phyloP scores from a whole-genome alignment of 2,329 filamentous ascomycete species.

The Aureobasidium sp. region DNA sequence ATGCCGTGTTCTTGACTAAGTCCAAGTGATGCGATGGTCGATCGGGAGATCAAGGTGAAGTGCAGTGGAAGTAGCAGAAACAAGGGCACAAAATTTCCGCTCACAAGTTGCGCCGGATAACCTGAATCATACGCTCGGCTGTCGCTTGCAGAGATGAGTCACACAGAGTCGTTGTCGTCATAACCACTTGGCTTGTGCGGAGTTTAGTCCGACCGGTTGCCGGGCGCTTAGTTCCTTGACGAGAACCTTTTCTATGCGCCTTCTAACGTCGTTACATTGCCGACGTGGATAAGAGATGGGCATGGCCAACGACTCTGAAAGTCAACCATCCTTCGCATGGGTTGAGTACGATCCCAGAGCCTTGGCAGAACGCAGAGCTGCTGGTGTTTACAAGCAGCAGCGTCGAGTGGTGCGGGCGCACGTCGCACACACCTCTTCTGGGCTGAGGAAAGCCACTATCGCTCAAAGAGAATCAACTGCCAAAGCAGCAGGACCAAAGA shows the following conservation, averaged over 20 bases:
- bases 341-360: neutral
- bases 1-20: no score
- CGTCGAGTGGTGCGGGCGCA: slow-evolving; percentile 1
- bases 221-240: neutral
- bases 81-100: no score
- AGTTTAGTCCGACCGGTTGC: no score
- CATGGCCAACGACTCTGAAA: neutral
- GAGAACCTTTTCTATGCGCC: neutral
- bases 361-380: neutral
- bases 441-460: slow-evolving; percentile 17
- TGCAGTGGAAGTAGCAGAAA: no score
- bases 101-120: no score
- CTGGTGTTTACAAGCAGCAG: neutral
- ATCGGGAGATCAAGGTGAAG: neutral
- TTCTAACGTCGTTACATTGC: neutral
- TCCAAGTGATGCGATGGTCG: neutral
- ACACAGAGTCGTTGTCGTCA: no score
- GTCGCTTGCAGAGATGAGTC: no score
- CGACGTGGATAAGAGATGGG: neutral
- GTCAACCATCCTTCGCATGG: neutral
- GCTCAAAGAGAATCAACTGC: slow-evolving; percentile 12
- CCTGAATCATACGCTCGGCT: no score
- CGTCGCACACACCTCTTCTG: slow-evolving; percentile 13
- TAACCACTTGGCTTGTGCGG: no score
- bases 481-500: neutral